Base-by-base conservation (phyloP, 345 rosid genomes). In the Gossypium mustelinum region DNA sequence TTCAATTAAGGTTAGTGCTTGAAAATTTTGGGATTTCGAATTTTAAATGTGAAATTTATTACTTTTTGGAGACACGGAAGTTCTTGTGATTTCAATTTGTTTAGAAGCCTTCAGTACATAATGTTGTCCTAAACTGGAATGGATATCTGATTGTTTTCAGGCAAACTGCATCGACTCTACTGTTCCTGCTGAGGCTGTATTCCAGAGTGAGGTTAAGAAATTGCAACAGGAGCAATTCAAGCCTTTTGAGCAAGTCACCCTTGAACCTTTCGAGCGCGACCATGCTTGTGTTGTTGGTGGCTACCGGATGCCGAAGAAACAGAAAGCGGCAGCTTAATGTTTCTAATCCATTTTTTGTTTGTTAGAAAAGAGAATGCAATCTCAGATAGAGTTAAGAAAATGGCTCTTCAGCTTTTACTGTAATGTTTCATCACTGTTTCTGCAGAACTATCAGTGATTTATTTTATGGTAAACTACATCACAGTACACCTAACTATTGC, bases 151-250 rank as follows among this genome's bases (percentile, higher is more conserved):
- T 5, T 4, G 9, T 73, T 47, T 56, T 2, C 83, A 95, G 98
- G 99, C 97, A 18, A 94, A 94, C 77, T 95, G 98, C 82, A 90
- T 95, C 7, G 98, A 93, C 78, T 93, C 97, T 4, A 95, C 98
- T 0, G 94, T 89, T 5, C 89, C 94, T 13, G 98, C 98, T 0
- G 97, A 92, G 82, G 89, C 87, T 4, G 98, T 91, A 45, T 94
- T 94, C 74, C 89, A 87, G 51, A 87, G 83, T 9, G 99, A 95
- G 82, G 99, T 93, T 68, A 93, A 88, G 87, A 91, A 90, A 87
- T 81, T 95, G 81, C 87, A 84, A 70, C 90, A 80, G 65, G 98
- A 93, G 56, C 96, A 95, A 76, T 91, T 95, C 88, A 95, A 80
- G 77, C 99, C 99, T 12, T 77, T 79, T 0, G 98, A 95, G 62